Base-by-base conservation (phyloP, 1,284 basidiomycete genomes). In the Cryptococcus jaspeensis region DNA sequence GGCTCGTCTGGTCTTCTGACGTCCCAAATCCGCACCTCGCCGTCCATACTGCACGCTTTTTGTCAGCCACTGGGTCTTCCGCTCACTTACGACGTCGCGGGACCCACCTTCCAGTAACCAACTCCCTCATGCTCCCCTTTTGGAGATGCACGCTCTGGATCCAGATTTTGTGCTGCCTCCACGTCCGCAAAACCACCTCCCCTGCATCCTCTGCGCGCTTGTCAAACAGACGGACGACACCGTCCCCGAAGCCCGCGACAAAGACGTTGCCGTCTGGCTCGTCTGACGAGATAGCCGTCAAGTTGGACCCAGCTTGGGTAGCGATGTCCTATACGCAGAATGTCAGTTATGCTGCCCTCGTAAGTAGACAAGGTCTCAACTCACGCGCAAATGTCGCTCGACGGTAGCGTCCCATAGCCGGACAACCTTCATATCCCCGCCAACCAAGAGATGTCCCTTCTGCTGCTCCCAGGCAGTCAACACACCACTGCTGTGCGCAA, bases 401-500 rank as follows among this genome's bases (percentile, higher is more conserved):
- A 90, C 88, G 65, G 92, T 87, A 12, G 93, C 94, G 74, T 99
- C 95, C 96, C 96, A 99, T 1, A 94, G 83, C 51, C 92, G 84
- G 57, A 99, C 87, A 37, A 88, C 86, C 55, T 87, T 85, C 49
- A 91, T 89, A 76, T 99, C 95, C 7, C 96, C 96, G 11, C 90
- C 91, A 12, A 92, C 87, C 13, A 97, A 80, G 35, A 99, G 79
- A 40, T 87, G 86, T 0, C 95, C 96, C 32, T 86, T 84, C 5
- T 84, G 83, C 77, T 98, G 95, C 71, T 92, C 91, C 96, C 96
- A 99, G 58, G 95, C 92, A 50, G 90, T 86, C 25, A 97, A 82
- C 39, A 98, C 80, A 0, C 95, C 95, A 54, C 84, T 85, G 35
- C 85, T 63, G 84, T 86, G 64, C 15, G 73, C 85, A 35, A 80